A percentile compares a stretch with the other conserved stretches of the same genome.
phyloP scores from a whole-genome alignment of 2,329 filamentous ascomycete genomes.

The Beauveria pseudobassiana region DNA sequence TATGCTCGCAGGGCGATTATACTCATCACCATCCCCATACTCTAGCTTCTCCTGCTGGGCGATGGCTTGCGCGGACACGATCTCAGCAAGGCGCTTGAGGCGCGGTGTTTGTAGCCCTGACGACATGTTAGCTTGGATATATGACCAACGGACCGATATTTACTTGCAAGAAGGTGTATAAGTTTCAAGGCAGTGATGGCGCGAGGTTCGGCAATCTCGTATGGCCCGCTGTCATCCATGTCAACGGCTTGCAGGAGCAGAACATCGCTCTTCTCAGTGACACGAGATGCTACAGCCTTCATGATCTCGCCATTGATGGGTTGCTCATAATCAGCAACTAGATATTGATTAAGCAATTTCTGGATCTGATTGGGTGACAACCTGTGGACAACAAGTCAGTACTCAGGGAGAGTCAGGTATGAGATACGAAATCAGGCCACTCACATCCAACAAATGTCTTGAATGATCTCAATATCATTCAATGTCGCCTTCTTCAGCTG shows the following conservation, averaged over 20 bases:
- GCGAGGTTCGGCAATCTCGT: constrained; percentile 95
- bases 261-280: constrained; percentile 97
- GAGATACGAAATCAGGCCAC: constrained; percentile 26
- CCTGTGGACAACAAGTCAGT: constrained; percentile 39
- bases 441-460: constrained; percentile 99
- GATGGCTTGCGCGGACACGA: constrained; percentile 92
- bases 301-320: constrained; percentile 99
- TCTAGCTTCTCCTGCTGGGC: constrained; percentile 87
- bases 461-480: constrained; percentile 99
- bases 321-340: constrained; percentile 98
- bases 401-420: neutral
- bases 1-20: constrained; percentile 44
- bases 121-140: neutral
- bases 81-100: constrained; percentile 93
- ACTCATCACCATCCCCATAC: constrained; percentile 35
- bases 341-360: constrained; percentile 96
- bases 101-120: constrained; percentile 91
- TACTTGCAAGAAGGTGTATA: constrained; percentile 92
- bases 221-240: constrained; percentile 97
- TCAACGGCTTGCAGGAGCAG: constrained; percentile 89
- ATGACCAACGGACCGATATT: neutral
- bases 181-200: constrained; percentile 92
- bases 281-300: constrained; percentile 95
- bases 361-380: constrained; percentile 98
- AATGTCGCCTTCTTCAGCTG: constrained; percentile 98